Percentiles rank a stretch among this genome's conserved stretches.
Evolutionary conservation across 2,329 filamentous ascomycete genomes (phyloP).

Genomic region (Chaetothyriales sp.): DNA sequence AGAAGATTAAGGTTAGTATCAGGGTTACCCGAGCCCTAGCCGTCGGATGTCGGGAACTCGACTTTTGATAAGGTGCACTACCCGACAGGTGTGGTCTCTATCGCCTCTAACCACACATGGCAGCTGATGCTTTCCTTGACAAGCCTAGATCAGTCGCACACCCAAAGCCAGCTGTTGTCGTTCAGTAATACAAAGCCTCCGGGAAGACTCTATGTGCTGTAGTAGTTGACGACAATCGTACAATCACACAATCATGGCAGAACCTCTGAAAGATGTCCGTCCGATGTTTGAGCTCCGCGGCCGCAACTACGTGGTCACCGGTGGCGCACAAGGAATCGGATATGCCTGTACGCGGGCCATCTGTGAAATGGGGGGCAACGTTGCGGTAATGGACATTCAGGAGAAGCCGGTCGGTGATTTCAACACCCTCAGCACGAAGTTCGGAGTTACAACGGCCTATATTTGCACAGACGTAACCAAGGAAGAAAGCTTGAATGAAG

Average conservation of each 20-base stretch:
- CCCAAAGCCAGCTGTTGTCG: too few relatives aligned
- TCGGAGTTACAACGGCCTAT: conserved; percentile 32
- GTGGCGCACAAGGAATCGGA: conserved; percentile 30
- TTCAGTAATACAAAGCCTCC: too few relatives aligned
- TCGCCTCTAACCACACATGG: too few relatives aligned
- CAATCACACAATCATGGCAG: background rate
- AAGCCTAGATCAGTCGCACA: too few relatives aligned
- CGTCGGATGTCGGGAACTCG: background rate
- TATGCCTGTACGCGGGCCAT: conserved; percentile 28
- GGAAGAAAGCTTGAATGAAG: conserved; percentile 28
- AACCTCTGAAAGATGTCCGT: conserved; percentile 3
- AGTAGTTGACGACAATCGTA: background rate
- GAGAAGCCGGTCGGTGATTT: conserved; percentile 23
- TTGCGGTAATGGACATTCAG: conserved; percentile 23
- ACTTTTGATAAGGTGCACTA: background rate
- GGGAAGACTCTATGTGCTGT: too few relatives aligned
- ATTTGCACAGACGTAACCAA: conserved; percentile 35
- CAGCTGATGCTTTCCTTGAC: background rate
- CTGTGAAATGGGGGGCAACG: conserved; percentile 30
- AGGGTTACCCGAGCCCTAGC: too few relatives aligned
- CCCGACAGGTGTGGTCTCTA: background rate
- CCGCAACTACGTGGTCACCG: conserved; percentile 28
- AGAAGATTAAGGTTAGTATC: background rate
- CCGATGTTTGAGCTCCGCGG: conserved; percentile 23
- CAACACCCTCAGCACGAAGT: conserved; percentile 25